Conservation (phyloP, 2,329 filamentous ascomycete species). For the Stemphylium vesicarium region DNA sequence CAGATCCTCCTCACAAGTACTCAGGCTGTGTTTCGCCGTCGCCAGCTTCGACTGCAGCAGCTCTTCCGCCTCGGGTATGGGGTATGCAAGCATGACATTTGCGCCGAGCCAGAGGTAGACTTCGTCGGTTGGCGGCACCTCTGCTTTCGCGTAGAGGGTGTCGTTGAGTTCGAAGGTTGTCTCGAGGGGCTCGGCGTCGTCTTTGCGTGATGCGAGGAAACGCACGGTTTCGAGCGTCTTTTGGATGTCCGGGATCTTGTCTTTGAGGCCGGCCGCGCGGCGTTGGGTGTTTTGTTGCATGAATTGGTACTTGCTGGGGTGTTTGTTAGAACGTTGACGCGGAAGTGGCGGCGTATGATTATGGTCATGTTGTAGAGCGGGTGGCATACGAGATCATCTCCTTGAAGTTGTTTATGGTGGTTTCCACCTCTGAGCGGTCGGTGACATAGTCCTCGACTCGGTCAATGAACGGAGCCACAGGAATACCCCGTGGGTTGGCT, state of each 20-base stretch:
- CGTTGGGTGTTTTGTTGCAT: conserved; percentile 96
- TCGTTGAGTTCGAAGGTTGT: conserved; percentile 97
- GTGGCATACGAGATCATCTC: conserved; percentile 93
- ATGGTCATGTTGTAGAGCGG: too few species aligned
- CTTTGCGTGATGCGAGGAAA: conserved; percentile 80
- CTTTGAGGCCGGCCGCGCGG: conserved; percentile 78
- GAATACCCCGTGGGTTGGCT: conserved; percentile 16
- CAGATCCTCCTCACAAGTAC: conserved; percentile 94
- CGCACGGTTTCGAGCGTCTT: conserved; percentile 92
- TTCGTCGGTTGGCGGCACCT: conserved; percentile 81
- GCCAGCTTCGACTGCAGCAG: conserved; percentile 78
- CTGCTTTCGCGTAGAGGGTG: conserved; percentile 88
- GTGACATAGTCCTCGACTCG: conserved; percentile 80
- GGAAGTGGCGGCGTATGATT: not conserved
- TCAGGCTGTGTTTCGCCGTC: conserved; percentile 78
- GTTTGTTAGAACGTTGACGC: conserved; percentile 14
- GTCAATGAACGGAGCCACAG: conserved; percentile 17
- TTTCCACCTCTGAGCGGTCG: conserved; percentile 78
- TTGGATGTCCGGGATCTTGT: conserved; percentile 96
- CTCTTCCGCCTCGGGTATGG: conserved; percentile 82
- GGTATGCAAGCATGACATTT: conserved; percentile 97
- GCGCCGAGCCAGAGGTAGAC: conserved; percentile 98
- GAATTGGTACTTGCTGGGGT: conserved; percentile 93
- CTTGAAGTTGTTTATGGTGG: conserved; percentile 81
- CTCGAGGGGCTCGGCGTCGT: conserved; percentile 74